A percentile compares a stretch with the other conserved stretches of the same genome.
These are phyloP conservation scores for Amanita pseudoporphyria DNA, from an alignment of 768 basidiomycete genomes.

Conservation along the genomic window DNA sequence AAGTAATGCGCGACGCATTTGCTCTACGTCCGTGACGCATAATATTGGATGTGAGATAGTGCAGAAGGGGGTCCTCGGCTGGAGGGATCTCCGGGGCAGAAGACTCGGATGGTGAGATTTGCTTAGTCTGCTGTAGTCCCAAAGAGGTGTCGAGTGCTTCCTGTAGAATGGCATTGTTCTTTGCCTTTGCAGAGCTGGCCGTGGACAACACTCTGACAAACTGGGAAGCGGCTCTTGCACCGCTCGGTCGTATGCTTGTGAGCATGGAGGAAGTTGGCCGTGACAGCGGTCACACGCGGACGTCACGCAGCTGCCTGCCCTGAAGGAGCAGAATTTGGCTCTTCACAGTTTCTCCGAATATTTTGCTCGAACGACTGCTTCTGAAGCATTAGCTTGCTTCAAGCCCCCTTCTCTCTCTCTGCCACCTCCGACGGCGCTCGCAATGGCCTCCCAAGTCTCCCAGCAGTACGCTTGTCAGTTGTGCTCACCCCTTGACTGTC, in stretches of 20 bases:
- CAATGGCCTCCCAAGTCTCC: conserved; percentile 66
- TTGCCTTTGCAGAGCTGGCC: not conserved
- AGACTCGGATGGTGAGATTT: not conserved
- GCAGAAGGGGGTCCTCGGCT: conserved; percentile 64
- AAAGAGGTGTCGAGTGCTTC: not conserved
- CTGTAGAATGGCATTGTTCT: not conserved
- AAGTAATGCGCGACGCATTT: conserved; percentile 43
- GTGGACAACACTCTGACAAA: not conserved
- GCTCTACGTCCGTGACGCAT: conserved; percentile 60
- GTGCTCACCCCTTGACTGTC: conserved; percentile 7
- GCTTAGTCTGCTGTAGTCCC: not conserved
- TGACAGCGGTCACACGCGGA: not conserved
- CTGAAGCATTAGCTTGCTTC: conserved; percentile 85
- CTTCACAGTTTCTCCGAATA: conserved; percentile 5
- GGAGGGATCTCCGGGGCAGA: conserved; percentile 53
- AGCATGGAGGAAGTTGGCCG: not conserved
- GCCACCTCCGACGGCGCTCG: conserved; percentile 17
- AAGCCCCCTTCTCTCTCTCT: conserved; percentile 23
- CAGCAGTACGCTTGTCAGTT: conserved; percentile 82
- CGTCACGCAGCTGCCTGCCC: conserved; percentile 3
- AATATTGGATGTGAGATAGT: conserved; percentile 52
- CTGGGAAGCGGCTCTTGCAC: not conserved
- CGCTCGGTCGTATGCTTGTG: not conserved
- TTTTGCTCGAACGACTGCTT: conserved; percentile 21
- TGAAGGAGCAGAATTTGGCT: conserved; percentile 8